These are phyloP conservation scores for Podospora didyma DNA, from an alignment of 495 filamentous ascomycete genomes.

Conservation along the genomic window DNA sequence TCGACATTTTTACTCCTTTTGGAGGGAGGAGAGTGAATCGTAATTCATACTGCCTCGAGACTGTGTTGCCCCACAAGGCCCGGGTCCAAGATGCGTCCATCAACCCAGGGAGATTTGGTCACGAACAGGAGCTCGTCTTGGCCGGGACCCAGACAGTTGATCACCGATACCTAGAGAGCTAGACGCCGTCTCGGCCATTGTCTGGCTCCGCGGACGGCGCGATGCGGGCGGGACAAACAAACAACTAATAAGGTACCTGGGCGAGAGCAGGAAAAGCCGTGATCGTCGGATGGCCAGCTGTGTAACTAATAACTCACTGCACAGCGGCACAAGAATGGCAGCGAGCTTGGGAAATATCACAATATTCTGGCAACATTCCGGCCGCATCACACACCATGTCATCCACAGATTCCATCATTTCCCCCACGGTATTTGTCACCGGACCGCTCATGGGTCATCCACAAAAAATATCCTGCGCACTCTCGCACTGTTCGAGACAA, in stretches of 20 bases:
- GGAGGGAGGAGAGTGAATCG: background rate
- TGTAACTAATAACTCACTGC: background rate
- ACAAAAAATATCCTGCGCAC: background rate
- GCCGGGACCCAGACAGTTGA: too few species aligned
- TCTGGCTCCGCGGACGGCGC: too few species aligned
- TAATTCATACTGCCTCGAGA: too few species aligned
- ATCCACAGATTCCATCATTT: conserved; percentile 16
- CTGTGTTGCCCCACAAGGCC: too few species aligned
- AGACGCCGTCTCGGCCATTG: too few species aligned
- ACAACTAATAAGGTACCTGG: too few species aligned
- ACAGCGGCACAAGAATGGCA: conserved; percentile 6
- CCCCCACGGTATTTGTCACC: conserved; percentile 18
- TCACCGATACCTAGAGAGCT: too few species aligned
- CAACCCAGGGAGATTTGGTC: too few species aligned
- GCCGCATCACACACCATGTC: background rate
- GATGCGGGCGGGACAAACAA: too few species aligned
- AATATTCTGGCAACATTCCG: conserved; percentile 31
- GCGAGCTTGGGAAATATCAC: conserved; percentile 23
- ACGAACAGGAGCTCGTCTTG: too few species aligned
- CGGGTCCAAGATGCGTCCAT: too few species aligned
- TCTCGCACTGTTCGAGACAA: background rate
- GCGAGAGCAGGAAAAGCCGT: background rate
- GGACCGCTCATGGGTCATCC: background rate
- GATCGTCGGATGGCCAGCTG: background rate
- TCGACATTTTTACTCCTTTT: too few species aligned